Percentiles rank a stretch among this genome's conserved stretches.
phyloP scores from a whole-genome alignment of 805 yeast species.

The Wickerhamomyces silvicola region DNA sequence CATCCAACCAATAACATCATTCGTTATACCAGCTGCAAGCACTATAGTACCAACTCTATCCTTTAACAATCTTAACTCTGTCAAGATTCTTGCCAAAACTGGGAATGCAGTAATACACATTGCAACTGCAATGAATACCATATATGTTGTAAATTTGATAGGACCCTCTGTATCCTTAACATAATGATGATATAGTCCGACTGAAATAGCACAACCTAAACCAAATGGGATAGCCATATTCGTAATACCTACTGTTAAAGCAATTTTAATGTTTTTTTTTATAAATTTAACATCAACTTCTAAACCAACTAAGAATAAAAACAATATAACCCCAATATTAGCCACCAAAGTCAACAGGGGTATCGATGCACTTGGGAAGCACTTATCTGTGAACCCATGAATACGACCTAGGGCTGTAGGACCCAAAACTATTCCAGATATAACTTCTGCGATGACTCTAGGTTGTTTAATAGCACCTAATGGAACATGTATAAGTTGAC shows the following conservation, averaged over 20 bases:
- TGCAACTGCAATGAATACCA: conserved; percentile 80
- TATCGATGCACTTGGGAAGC: conserved; percentile 59
- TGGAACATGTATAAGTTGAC: conserved; percentile 57
- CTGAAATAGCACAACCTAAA: no score
- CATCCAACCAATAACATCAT: conserved; percentile 79
- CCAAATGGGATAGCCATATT: conserved; percentile 79
- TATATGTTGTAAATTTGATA: conserved; percentile 61
- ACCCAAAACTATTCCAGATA: conserved; percentile 69
- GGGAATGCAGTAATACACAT: conserved; percentile 84
- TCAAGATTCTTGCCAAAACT: conserved; percentile 70
- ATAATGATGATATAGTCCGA: conserved; percentile 57
- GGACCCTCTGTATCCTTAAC: conserved; percentile 23
- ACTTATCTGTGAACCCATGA: conserved; percentile 56
- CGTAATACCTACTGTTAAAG: conserved; percentile 60
- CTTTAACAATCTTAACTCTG: conserved; percentile 62
- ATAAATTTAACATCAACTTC: conserved; percentile 71
- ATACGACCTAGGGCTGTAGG: conserved; percentile 71
- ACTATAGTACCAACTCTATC: conserved; percentile 70
- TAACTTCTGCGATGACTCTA: conserved; percentile 74
- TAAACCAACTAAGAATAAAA: conserved; percentile 70
- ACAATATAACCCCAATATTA: conserved; percentile 66
- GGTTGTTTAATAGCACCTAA: conserved; percentile 64
- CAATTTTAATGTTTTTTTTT: conserved; percentile 51
- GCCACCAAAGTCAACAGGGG: conserved; percentile 64
- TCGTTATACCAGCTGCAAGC: conserved; percentile 77